Base-by-base conservation (phyloP, 495 filamentous ascomycete genomes). In the Lophium mytilinum region DNA sequence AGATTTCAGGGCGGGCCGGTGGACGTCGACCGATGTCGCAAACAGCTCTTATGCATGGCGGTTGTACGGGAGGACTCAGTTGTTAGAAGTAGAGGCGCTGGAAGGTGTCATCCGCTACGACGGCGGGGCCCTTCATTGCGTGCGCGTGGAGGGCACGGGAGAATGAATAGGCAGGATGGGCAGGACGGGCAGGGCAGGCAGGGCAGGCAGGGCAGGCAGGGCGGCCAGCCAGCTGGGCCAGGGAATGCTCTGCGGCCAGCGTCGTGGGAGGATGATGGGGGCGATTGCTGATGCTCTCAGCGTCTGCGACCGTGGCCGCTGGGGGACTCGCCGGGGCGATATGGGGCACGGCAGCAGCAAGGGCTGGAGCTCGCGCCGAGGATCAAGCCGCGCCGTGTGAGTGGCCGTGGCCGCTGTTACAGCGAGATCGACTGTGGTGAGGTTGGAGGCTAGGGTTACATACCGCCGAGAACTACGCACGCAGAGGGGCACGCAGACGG, bases 91-190 rank as follows among this genome's bases (percentile, higher is more conserved):
- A 30, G 24, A 30, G 24, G 24, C 24, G 24, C 24, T 30, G 24
- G 57, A 64, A 55, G 65, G 65, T 67, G 60, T 63, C 62, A 67
- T 67, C 57, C 61, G 62, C 61, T 64, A 64, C 51, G 52, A n/a
- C 15, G 41, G 30, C 50, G 24, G 24, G 24, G 24, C 24, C 24
- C 24, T 30, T 30, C 24, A 30, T 30, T 30, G 24, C 24, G 24
- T 30, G 24, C 24, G 24, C 24, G 24, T 30, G 54, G 48, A 54
- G 56, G 45, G 56, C 18, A 46, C 55, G 37, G 57, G 51, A 40
- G 42, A 52, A 53, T 56, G 53, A 53, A 49, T 48, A 34, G 39
- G 48, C 50, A 46, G 50, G 60, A 55, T 30, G 24, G 24, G 6
- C 24, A 30, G 24, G 24, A 30, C 24, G 24, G 24, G 24, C 24